Evolutionary conservation across 75 land plant genomes (phyloP), one percentile per base, ranked within the genome.

Genomic region (Pinus albicaulis): DNA sequence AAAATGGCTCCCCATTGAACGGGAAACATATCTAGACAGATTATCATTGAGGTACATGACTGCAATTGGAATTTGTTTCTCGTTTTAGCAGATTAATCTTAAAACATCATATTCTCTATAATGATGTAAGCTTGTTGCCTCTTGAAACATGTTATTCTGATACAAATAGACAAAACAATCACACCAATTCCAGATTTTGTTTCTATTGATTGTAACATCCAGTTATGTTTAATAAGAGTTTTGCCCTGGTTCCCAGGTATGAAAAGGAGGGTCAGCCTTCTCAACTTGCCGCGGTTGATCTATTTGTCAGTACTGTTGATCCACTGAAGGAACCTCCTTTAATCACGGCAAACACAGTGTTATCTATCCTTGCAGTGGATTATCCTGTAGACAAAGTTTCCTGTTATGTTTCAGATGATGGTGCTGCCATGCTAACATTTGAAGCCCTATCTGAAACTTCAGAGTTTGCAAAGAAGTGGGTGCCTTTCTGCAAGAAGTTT

Each of bases 261-360:
- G 96, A 93, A 58, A 87, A 80, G 66, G 90, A 89, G 53, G 92
- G 90, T 13, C 78, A 85, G 62, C 86, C 86, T 26, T 93, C 92
- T 20, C 80, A 83, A 65, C 77, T 93, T 25, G 86, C 92, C 41
- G 78, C 78, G 22, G 86, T 93, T 70, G 96, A 93, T 76, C 76
- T 93, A 26, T 93, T 87, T 78, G 96, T 93, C 48, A 89, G 92
- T 65, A 92, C 95, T n/a, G 92, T 89, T 38, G 85, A 92, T 66
- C 93, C 95, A 7, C 12, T 84, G 82, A 93, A 93, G 81, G 96
- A 93, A 79, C 96, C 96, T 48, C 96, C 96, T 10, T 53, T 93
- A 28, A 89, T 93, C 58, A 91, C 96, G 62, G 96, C 94, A 48
- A 93, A 93, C 72, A 93, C 94, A 2, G 88, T 93, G 59, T 68